Evolutionary conservation across 331 rosid genomes (phyloP), one percentile per base, ranked within the genome.

Genomic region (Erythrophleum ivorense): DNA sequence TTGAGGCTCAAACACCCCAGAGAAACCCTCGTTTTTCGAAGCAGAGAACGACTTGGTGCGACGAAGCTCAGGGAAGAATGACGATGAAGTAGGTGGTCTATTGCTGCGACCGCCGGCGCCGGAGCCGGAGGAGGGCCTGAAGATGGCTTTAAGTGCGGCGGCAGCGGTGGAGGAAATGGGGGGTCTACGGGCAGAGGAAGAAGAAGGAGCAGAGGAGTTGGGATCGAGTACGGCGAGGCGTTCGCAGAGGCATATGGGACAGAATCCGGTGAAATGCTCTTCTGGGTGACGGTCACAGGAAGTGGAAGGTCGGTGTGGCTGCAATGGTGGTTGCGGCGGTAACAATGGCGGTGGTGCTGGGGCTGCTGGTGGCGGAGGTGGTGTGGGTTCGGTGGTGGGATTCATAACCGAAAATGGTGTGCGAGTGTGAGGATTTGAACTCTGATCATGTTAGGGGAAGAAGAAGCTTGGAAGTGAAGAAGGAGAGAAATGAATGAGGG

Each of bases 231-330:
- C 84, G 49, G 93, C 86, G 19, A 91, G 96, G 43, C 93, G 92
- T 46, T 91, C 93, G 93, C 92, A 91, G 81, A 91, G 96, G 91
- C 96, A 91, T 89, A 87, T 86, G 73, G 96, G 96, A 87, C 93
- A 91, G 82, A 91, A 91, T 38, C 93, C 92, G 6, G 93, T 89
- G 90, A 91, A 91, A n/a, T 83, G 81, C 80, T 91, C 96, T 31
- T 91, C 84, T 13, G 92, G 96, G 58, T 91, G 96, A 16, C 87
- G 91, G 59, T 79, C 88, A 49, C 93, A 91, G 81, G 93, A 88
- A 52, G 88, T 88, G 1, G 96, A 91, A 2, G 89, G 86, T 7
- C 88, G 86, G 75, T 89, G 86, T n/a, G 89, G 85, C 77, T 86
- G 93, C 14, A 78, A 65, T 52, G 86, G 89, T 21, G 82, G 93